Conservation (phyloP, 108 stramenopile species). For the Asterionellopsis glacialis region DNA sequence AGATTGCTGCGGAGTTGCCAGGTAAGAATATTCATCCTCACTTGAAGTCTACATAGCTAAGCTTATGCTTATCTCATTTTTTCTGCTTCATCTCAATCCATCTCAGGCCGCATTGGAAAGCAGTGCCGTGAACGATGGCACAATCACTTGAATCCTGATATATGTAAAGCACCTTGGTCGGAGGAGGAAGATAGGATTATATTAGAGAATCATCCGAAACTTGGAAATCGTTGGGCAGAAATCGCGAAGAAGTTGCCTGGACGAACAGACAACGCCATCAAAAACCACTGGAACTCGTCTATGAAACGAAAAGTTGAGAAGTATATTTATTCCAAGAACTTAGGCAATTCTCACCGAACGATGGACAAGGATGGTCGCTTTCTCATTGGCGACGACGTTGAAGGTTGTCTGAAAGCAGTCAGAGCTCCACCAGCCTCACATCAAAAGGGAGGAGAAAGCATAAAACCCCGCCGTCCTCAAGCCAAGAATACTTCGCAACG, state of each 20-base stretch:
- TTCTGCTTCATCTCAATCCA: background rate
- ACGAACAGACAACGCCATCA: constrained; percentile 98
- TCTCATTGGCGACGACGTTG: constrained; percentile 66
- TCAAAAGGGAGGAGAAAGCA: background rate
- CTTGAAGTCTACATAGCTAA: background rate
- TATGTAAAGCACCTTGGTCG: constrained; percentile 86
- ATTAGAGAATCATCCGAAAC: constrained; percentile 27
- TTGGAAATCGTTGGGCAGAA: constrained; percentile 70
- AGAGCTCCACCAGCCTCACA: constrained; percentile 21
- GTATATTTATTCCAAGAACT: constrained; percentile 48
- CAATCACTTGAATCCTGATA: constrained; percentile 94
- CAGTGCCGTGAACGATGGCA: constrained; percentile 98
- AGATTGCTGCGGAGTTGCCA: constrained; percentile 81
- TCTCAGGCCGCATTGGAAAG: constrained; percentile 86
- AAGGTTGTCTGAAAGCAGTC: constrained; percentile 64
- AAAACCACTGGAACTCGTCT: constrained; percentile 94
- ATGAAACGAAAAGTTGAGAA: constrained; percentile 84
- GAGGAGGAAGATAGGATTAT: constrained; percentile 83
- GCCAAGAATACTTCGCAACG: background rate
- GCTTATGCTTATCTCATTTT: too few relatives aligned
- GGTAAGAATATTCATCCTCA: constrained; percentile 29
- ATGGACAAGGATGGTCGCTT: constrained; percentile 45
- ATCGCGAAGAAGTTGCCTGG: constrained; percentile 86
- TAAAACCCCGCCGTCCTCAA: background rate
- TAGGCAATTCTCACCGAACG: constrained; percentile 27